A percentile compares a stretch with the other conserved stretches of the same genome.
Evolutionary conservation across 179 eudicot genomes (phyloP).

Genomic region (Actinidia chinensis): DNA sequence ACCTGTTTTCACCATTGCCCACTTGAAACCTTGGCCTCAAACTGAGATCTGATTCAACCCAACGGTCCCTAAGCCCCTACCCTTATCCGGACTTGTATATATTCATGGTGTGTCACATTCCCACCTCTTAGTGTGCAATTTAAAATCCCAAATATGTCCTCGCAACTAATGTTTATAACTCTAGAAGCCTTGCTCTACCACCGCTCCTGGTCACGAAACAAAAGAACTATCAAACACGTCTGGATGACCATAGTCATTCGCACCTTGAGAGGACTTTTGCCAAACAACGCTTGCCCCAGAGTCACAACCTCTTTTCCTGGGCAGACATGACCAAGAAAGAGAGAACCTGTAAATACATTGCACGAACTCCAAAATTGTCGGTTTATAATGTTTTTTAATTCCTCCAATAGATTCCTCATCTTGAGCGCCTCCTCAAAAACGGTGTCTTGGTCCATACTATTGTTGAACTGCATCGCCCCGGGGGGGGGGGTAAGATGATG

Average conservation of each 20-base stretch:
- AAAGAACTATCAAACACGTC: slow-evolving; percentile 90
- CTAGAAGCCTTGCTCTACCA: slow-evolving; percentile 90
- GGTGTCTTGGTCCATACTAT: slow-evolving; percentile 96
- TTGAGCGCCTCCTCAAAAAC: slow-evolving; percentile 93
- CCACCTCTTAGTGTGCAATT: slow-evolving; percentile 94
- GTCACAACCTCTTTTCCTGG: slow-evolving; percentile 92
- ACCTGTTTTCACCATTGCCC: slow-evolving; percentile 97
- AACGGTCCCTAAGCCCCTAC: slow-evolving; percentile 95
- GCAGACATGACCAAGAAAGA: slow-evolving; percentile 98
- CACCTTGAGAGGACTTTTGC: slow-evolving; percentile 94
- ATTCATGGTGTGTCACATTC: slow-evolving; percentile 92
- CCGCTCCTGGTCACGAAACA: slow-evolving; percentile 94
- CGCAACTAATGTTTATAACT: slow-evolving; percentile 88
- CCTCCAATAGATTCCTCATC: slow-evolving; percentile 89
- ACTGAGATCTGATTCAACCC: slow-evolving; percentile 93
- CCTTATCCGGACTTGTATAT: slow-evolving; percentile 96
- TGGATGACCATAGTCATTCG: slow-evolving; percentile 98
- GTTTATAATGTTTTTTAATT: slow-evolving; percentile 60
- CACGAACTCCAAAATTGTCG: slow-evolving; percentile 88
- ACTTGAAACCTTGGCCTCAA: slow-evolving; percentile 96
- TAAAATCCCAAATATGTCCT: slow-evolving; percentile 94
- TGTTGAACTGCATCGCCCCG: slow-evolving; percentile 95
- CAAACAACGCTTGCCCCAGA: slow-evolving; percentile 86
- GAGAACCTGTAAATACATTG: slow-evolving; percentile 91
- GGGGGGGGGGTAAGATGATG: slow-evolving; percentile 80